Conservation (phyloP, 257 asterid genomes). For the Anisodus acutangulus region DNA sequence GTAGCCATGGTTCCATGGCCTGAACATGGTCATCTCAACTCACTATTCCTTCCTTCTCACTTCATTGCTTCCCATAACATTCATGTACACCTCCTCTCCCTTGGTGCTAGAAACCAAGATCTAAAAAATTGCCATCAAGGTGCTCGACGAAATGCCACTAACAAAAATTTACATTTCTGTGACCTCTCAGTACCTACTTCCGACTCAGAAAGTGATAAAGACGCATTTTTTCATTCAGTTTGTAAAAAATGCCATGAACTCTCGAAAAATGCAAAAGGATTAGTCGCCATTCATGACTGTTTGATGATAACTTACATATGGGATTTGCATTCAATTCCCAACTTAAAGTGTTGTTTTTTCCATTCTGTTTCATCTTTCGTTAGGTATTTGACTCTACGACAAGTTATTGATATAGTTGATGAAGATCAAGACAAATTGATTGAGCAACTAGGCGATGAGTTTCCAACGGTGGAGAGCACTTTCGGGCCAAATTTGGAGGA, state of each 20-base stretch:
- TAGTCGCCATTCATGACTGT: background rate
- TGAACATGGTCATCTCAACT: slow-evolving; percentile 8
- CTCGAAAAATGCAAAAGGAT: background rate
- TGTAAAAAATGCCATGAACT: background rate
- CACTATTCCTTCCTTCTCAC: background rate
- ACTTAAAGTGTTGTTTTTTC: background rate
- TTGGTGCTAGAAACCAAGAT: background rate
- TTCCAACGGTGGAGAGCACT: slow-evolving; percentile 11
- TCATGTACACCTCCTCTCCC: slow-evolving; percentile 8
- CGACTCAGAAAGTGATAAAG: background rate
- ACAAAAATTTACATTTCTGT: background rate
- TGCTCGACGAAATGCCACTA: background rate
- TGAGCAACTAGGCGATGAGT: background rate
- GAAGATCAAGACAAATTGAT: background rate
- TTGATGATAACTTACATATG: background rate
- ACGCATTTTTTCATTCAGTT: background rate
- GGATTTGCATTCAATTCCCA: background rate
- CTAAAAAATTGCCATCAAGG: background rate
- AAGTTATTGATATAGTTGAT: background rate
- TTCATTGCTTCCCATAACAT: background rate
- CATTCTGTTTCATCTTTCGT: background rate
- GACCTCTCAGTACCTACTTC: background rate
- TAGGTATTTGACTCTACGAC: background rate
- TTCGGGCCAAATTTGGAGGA: slow-evolving; percentile 8
- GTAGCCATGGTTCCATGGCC: slow-evolving; percentile 11